A percentile compares a stretch with the other conserved stretches of the same genome.
These are phyloP conservation scores for Dryas alaskensis DNA, from an alignment of 306 rosid genomes.

Conservation along the genomic window DNA sequence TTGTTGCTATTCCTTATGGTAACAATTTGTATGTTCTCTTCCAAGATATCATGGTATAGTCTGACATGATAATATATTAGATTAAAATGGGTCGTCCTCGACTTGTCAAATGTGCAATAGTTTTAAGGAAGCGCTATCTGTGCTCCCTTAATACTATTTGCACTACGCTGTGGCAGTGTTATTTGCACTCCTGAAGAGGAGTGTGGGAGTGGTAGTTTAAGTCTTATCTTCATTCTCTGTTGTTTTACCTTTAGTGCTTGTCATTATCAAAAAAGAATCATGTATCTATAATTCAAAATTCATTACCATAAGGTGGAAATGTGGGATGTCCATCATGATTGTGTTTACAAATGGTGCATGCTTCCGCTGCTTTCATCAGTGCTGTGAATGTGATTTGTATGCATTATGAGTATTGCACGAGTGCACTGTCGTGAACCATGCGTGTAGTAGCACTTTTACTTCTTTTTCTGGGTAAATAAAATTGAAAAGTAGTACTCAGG, in stretches of 20 bases:
- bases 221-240: neutral
- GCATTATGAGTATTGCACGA: neutral
- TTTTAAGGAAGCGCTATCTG: no score
- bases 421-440: neutral
- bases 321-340: neutral
- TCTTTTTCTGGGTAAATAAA: no score
- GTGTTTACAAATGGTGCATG: slow-evolving; percentile 2
- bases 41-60: neutral
- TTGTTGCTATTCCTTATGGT: slow-evolving; percentile 26
- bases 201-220: neutral
- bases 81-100: no score
- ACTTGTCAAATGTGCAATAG: no score
- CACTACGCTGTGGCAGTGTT: no score
- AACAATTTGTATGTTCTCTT: slow-evolving; percentile 10
- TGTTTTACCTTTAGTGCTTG: neutral
- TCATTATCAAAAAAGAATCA: slow-evolving; percentile 4
- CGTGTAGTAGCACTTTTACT: neutral
- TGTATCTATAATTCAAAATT: neutral
- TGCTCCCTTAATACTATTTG: no score
- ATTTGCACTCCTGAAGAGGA: no score
- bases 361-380: neutral
- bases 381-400: neutral
- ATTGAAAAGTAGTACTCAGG: no score
- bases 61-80: no score
- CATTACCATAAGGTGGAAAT: neutral